These are phyloP conservation scores for Cairneyella variabilis DNA, from an alignment of 495 filamentous ascomycete genomes.

Conservation along the genomic window DNA sequence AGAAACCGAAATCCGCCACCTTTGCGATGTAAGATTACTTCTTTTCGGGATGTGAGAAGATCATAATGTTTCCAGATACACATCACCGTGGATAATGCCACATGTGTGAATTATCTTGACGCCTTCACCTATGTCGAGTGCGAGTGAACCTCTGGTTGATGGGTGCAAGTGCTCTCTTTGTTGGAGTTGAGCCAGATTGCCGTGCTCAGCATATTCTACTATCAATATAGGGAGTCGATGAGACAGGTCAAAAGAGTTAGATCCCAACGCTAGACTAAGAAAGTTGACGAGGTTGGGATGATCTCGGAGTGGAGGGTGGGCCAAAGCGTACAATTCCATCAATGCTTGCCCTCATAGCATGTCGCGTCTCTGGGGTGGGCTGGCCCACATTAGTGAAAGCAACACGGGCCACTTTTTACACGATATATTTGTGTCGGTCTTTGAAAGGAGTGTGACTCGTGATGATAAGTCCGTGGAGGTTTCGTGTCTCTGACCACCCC, in stretches of 20 bases:
- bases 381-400: not conserved
- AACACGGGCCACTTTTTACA: not conserved
- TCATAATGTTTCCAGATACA: not conserved
- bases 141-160: not conserved
- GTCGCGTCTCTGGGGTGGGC: not conserved
- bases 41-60: not conserved
- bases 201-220: not conserved
- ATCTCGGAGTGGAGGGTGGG: not conserved
- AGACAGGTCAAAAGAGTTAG: not conserved
- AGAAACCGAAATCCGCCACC: not conserved
- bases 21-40: not conserved
- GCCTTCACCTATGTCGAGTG: not conserved
- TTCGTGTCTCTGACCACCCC: no score
- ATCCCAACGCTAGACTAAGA: not conserved
- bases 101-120: not conserved
- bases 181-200: not conserved
- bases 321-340: not conserved
- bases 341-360: not conserved
- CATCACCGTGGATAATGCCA: constrained; percentile 1
- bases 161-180: not conserved
- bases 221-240: not conserved
- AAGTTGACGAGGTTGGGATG: not conserved
- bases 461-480: no score
- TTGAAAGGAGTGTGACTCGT: not conserved
- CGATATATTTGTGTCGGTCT: not conserved